These are phyloP conservation scores for Mortierella claussenii DNA, from an alignment of 192 early-diverging fungal species.

Conservation along the genomic window DNA sequence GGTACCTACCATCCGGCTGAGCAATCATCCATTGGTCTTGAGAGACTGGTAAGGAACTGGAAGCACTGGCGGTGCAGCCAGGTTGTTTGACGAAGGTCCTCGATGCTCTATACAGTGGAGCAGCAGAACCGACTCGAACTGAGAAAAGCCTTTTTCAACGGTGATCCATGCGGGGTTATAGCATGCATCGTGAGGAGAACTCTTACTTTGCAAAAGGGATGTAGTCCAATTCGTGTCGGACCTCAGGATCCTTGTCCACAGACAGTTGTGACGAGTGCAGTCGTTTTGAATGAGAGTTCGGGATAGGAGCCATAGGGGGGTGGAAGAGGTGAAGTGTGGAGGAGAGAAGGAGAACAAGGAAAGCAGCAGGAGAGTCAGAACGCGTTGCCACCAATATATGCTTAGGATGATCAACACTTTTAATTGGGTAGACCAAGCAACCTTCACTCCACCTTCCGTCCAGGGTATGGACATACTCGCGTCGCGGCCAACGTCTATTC, in stretches of 20 bases:
- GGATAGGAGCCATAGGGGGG: neutral
- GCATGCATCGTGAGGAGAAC: neutral
- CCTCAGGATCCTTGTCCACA: neutral
- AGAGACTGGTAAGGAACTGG: neutral
- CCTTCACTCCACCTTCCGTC: slow-evolving; percentile 7
- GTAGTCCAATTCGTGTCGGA: slow-evolving; percentile 2
- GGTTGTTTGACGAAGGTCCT: slow-evolving; percentile 13
- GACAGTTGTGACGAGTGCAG: neutral
- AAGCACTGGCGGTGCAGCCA: neutral
- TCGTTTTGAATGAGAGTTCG: neutral
- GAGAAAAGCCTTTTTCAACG: too few species aligned
- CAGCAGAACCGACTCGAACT: too few species aligned
- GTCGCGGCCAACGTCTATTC: slow-evolving; percentile 3
- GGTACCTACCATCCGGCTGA: neutral
- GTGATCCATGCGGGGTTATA: neutral
- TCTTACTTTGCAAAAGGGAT: slow-evolving; percentile 22
- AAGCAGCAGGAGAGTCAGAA: neutral
- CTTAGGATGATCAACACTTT: neutral
- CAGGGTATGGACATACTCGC: slow-evolving; percentile 5
- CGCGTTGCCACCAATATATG: neutral
- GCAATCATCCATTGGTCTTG: neutral
- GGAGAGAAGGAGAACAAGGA: neutral
- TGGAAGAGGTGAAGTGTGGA: neutral
- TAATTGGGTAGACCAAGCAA: too few species aligned
- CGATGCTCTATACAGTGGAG: neutral